phyloP scores from a whole-genome alignment of 306 rosid genomes.

The Prunus mongolica region DNA sequence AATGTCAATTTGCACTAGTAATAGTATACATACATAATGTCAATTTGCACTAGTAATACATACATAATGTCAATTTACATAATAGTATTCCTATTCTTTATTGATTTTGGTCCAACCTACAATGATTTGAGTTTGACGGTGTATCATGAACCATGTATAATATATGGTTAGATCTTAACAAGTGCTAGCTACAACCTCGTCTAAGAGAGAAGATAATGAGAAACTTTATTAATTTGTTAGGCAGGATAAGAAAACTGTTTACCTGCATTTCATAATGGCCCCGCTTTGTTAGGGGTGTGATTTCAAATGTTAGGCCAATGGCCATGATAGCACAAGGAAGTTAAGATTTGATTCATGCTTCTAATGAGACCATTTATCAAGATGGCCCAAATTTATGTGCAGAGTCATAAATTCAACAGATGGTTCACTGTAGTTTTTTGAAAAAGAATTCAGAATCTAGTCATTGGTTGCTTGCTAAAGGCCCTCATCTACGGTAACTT shows the following conservation, averaged over 20 bases:
- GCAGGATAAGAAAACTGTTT: neutral
- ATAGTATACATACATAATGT: too few relatives aligned
- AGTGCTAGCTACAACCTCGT: neutral
- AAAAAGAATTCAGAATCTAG: neutral
- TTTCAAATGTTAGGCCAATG: neutral
- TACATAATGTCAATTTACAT: too few relatives aligned
- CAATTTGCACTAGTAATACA: too few relatives aligned
- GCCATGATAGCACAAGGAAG: neutral
- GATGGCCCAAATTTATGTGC: neutral
- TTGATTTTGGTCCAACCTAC: neutral
- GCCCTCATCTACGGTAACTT: slow-evolving; percentile 59
- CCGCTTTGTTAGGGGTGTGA: neutral
- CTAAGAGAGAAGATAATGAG: too few relatives aligned
- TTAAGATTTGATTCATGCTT: neutral
- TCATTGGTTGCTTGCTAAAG: slow-evolving; percentile 6
- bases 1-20: too few relatives aligned
- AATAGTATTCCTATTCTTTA: neutral
- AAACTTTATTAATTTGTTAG: too few relatives aligned
- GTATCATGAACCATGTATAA: neutral
- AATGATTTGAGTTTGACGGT: neutral
- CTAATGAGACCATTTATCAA: neutral
- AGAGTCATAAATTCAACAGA: neutral
- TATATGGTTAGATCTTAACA: neutral
- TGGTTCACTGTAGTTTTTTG: too few relatives aligned
- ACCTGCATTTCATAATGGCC: neutral